Base-by-base conservation (phyloP, 1,284 basidiomycete genomes). In the Spongispora temasekensis region DNA sequence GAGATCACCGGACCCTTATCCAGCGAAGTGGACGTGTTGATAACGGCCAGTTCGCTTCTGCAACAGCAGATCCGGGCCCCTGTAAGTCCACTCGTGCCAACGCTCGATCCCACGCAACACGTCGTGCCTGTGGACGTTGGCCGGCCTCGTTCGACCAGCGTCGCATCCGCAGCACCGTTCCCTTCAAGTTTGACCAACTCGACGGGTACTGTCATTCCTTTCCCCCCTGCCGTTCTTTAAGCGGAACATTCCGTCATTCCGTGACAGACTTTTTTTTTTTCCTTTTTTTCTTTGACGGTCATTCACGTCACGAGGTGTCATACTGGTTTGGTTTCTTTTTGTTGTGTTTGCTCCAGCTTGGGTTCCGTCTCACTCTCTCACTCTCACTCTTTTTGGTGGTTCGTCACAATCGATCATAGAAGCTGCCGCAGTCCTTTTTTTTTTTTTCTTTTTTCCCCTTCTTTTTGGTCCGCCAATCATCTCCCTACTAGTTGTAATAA, bases 1-100 rank as follows among this genome's bases (percentile, higher is more conserved):
- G 77, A 78, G 59, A 75, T 76, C 46, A 77, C 72, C 5, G 77
- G 76, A 21, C 75, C 75, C 17, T 58, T 72, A 48, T 77, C 77
- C 34, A 78, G 71, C 44, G 73, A 74, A 60, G 73, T 74, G 51
- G 73, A 74, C 31, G 75, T 68, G 59, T 58, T 70, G 65, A 76
- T 68, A 61, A 75, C 67, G 28, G 69, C 77, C 40, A 74, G 75
- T 25, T 73, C 73, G 55, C 68, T 75, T 55, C 68, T 77, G 37
- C 75, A 75, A 40, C 72, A 76, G 52, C 75, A 73, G 21, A 64
- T 57, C 55, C 74, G 68, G 50, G 55, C 61, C 59, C 64, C 72
- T 56, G 64, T 76, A 65, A 75, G 65, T 70, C 68, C 71, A 60
- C 63, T 71, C 30, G 52, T 56, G 28, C 34, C 64, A n/a, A 54